phyloP scores from a whole-genome alignment of 805 yeast genomes.

The Pichia deserticola region DNA sequence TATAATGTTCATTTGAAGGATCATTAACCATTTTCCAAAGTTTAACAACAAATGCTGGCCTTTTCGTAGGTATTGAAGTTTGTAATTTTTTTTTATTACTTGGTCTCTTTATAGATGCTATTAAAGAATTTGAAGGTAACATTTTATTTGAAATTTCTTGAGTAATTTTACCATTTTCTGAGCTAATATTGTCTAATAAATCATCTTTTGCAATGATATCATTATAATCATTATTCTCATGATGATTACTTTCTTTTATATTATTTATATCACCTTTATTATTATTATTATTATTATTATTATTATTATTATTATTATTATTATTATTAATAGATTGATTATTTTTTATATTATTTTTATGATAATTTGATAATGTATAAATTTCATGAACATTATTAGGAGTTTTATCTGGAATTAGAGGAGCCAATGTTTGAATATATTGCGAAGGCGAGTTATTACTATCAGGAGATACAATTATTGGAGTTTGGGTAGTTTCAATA shows the following conservation, averaged over 20 bases:
- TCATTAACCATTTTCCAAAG: constrained; percentile 96
- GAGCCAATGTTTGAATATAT: neutral
- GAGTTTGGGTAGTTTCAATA: neutral
- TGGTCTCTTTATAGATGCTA: neutral
- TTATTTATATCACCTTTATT: neutral
- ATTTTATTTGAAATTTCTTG: neutral
- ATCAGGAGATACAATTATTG: neutral
- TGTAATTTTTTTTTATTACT: constrained; percentile 9
- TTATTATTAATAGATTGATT: neutral
- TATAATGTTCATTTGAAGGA: constrained; percentile 55
- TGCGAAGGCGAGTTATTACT: neutral
- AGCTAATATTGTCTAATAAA: neutral
- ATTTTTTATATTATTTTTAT: neutral
- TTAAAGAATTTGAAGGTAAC: neutral
- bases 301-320: neutral
- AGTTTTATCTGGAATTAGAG: neutral
- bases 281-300: neutral
- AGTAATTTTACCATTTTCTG: neutral
- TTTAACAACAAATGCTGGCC: constrained; percentile 90
- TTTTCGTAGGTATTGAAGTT: constrained; percentile 32
- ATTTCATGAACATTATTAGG: neutral
- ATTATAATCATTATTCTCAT: no score
- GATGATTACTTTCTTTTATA: neutral
- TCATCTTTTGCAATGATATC: neutral
- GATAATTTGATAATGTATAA: constrained; percentile 4